These are phyloP conservation scores for Citrus hindsii DNA, from an alignment of 345 rosid genomes.

Conservation along the genomic window DNA sequence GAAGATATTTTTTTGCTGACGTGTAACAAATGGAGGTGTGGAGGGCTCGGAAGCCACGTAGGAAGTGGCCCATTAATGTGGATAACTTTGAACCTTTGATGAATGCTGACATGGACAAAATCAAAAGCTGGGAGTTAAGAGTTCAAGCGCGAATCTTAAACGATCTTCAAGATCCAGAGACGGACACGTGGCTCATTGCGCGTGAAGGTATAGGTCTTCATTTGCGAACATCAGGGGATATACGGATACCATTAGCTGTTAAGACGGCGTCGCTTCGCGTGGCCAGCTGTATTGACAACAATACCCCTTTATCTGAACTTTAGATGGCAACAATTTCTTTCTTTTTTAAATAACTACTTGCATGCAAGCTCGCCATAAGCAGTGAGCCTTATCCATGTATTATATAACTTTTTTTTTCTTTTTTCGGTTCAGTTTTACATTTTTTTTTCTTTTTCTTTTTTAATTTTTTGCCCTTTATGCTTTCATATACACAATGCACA, in stretches of 20 bases:
- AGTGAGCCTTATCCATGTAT: not conserved
- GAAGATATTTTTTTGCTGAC: slow-evolving; percentile 40
- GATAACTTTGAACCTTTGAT: not conserved
- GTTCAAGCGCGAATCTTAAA: slow-evolving; percentile 17
- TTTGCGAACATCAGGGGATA: not conserved
- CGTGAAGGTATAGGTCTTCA: not conserved
- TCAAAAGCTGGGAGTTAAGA: slow-evolving; percentile 37
- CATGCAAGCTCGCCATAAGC: not conserved
- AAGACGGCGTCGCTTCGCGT: too few relatives aligned
- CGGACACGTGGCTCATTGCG: slow-evolving; percentile 25
- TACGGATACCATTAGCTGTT: not conserved
- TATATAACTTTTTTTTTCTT: too few relatives aligned
- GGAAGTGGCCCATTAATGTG: slow-evolving; percentile 14
- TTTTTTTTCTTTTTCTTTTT: not conserved
- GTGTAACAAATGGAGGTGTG: slow-evolving; percentile 35
- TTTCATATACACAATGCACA: not conserved
- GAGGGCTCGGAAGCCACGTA: slow-evolving; percentile 13
- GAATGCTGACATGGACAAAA: slow-evolving; percentile 36
- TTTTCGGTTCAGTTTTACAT: not conserved
- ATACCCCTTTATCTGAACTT: not conserved
- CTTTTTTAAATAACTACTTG: too few relatives aligned
- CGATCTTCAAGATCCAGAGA: slow-evolving; percentile 21
- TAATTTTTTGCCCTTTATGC: not conserved
- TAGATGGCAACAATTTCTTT: not conserved
- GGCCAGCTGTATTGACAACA: not conserved